phyloP scores from a whole-genome alignment of 2,329 filamentous ascomycete species.

The Chrysosporium keratinophilum region DNA sequence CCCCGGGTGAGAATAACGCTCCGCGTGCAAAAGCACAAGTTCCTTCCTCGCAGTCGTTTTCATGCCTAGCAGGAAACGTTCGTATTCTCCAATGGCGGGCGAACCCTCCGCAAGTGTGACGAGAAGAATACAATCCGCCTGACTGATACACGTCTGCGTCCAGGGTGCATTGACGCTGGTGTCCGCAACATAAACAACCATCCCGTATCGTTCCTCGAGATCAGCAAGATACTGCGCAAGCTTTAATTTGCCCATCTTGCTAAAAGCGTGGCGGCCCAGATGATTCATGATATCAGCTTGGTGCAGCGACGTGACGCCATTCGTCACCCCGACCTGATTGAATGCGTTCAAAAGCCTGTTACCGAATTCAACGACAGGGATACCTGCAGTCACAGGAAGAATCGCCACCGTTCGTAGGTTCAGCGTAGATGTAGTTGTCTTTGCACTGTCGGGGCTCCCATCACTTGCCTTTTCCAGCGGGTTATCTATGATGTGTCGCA shows the following conservation, averaged over 20 bases:
- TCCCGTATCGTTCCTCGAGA: slow-evolving; percentile 89
- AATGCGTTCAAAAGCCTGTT: slow-evolving; percentile 77
- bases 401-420: slow-evolving; percentile 90
- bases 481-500: slow-evolving; percentile 79
- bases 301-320: slow-evolving; percentile 83
- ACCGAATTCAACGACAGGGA: slow-evolving; percentile 93
- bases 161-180: slow-evolving; percentile 95
- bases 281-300: slow-evolving; percentile 92
- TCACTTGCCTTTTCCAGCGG: slow-evolving; percentile 57
- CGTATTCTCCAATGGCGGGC: slow-evolving; percentile 86
- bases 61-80: slow-evolving; percentile 89
- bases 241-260: slow-evolving; percentile 92
- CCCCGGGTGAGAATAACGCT: slow-evolving; percentile 76
- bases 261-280: slow-evolving; percentile 90
- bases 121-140: slow-evolving; percentile 90
- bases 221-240: slow-evolving; percentile 93
- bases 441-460: slow-evolving; percentile 42
- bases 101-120: slow-evolving; percentile 86
- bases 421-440: slow-evolving; percentile 63
- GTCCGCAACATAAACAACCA: slow-evolving; percentile 92
- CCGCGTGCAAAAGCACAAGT: slow-evolving; percentile 76
- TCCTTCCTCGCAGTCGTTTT: slow-evolving; percentile 95
- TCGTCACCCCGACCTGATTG: slow-evolving; percentile 75
- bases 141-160: slow-evolving; percentile 95
- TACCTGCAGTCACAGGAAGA: slow-evolving; percentile 77